Conservation (phyloP, 371 early-diverging fungal species). For the Blakeslea trispora region DNA sequence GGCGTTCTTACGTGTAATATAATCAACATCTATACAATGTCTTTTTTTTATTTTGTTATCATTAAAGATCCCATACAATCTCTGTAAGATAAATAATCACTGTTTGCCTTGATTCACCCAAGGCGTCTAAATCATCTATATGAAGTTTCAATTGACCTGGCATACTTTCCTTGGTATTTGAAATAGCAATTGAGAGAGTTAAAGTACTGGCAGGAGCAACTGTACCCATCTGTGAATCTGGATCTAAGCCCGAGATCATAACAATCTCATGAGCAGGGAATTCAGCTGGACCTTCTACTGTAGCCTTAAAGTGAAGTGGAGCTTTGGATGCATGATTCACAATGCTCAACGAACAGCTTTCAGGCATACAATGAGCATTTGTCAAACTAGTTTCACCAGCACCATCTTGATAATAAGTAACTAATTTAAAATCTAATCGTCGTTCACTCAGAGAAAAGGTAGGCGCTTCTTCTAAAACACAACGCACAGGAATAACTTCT, state of each 20-base stretch:
- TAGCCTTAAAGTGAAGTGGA: slow-evolving; percentile 69
- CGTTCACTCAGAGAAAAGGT: slow-evolving; percentile 69
- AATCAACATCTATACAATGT: slow-evolving; percentile 15
- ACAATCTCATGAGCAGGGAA: slow-evolving; percentile 66
- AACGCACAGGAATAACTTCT: slow-evolving; percentile 72
- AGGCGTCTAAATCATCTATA: slow-evolving; percentile 72
- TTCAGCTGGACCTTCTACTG: slow-evolving; percentile 76
- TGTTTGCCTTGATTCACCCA: slow-evolving; percentile 63
- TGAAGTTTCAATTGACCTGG: slow-evolving; percentile 82
- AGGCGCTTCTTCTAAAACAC: slow-evolving; percentile 64
- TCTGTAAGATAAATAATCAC: slow-evolving; percentile 71
- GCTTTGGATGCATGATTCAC: slow-evolving; percentile 66
- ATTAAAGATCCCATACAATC: slow-evolving; percentile 47
- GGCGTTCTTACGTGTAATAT: not conserved
- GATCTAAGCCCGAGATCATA: slow-evolving; percentile 55
- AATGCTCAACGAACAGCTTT: slow-evolving; percentile 51
- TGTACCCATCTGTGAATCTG: slow-evolving; percentile 47
- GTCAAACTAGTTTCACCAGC: slow-evolving; percentile 38
- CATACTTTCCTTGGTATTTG: slow-evolving; percentile 65
- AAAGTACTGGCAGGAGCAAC: slow-evolving; percentile 64
- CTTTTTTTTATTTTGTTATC: slow-evolving; percentile 9
- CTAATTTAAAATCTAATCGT: slow-evolving; percentile 61
- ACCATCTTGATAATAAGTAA: slow-evolving; percentile 49
- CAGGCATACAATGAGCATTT: slow-evolving; percentile 38
- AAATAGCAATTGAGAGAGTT: slow-evolving; percentile 58